Conservation (phyloP, 768 basidiomycete genomes). For the Cystoderma amianthinum region DNA sequence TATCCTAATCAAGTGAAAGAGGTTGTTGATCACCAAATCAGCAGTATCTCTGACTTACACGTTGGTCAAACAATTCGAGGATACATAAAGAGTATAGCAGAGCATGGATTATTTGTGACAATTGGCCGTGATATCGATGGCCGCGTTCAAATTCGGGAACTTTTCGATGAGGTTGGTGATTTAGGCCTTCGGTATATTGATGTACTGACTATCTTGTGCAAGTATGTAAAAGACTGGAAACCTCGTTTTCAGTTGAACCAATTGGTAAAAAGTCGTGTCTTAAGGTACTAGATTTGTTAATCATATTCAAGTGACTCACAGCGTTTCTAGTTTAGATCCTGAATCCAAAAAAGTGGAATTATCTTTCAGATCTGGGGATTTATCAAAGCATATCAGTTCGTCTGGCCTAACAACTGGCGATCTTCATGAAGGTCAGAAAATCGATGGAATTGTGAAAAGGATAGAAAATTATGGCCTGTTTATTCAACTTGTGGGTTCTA, state of each 20-base stretch:
- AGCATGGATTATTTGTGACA: slow-evolving; percentile 85
- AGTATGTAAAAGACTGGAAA: slow-evolving; percentile 98
- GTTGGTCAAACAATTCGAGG: slow-evolving; percentile 77
- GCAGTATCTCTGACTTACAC: slow-evolving; percentile 51
- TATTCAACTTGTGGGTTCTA: slow-evolving; percentile 80
- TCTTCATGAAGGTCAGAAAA: slow-evolving; percentile 73
- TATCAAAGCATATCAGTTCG: slow-evolving; percentile 26
- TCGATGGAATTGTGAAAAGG: slow-evolving; percentile 72
- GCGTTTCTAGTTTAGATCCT: slow-evolving; percentile 50
- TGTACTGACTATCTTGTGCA: background rate
- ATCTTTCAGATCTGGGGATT: slow-evolving; percentile 70
- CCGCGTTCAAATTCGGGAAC: slow-evolving; percentile 87
- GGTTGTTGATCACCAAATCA: slow-evolving; percentile 66
- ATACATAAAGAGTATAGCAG: slow-evolving; percentile 81
- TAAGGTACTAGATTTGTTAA: slow-evolving; percentile 42
- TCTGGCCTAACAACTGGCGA: slow-evolving; percentile 40
- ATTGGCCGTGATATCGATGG: slow-evolving; percentile 82
- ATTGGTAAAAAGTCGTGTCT: slow-evolving; percentile 79
- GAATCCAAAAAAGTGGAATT: slow-evolving; percentile 83
- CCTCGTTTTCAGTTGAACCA: slow-evolving; percentile 71
- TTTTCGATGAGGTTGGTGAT: slow-evolving; percentile 70
- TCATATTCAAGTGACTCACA: background rate
- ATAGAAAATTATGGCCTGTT: slow-evolving; percentile 92
- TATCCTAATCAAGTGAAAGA: slow-evolving; percentile 38
- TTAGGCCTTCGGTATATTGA: slow-evolving; percentile 11